Evolutionary conservation across 495 filamentous ascomycete genomes (phyloP), one percentile per base, ranked within the genome.

Genomic region (Lasiosphaeria miniovina): DNA sequence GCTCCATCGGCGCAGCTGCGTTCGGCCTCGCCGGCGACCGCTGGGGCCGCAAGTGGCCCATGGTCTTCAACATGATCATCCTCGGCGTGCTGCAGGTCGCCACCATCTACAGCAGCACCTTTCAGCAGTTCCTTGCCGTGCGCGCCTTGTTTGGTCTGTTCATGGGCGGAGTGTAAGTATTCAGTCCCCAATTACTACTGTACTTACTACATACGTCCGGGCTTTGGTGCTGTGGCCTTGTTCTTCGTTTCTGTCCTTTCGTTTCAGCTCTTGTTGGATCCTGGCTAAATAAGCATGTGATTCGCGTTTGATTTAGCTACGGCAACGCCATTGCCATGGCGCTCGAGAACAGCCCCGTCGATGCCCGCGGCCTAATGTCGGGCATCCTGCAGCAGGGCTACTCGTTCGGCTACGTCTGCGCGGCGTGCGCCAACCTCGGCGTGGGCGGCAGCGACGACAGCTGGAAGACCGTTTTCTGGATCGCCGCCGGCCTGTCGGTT

Each of bases 321-420:
- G 89, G 89, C 49, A 86, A 90, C 66, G 86, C 88, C n/a, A 86
- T 88, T 54, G 87, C 88, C 34, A 91, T 90, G 87, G 89, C 87
- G 0, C 73, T 93, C 35, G 89, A 93, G 62, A 86, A 90, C 66
- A 88, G 85, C 77, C 87, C 88, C 75, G 78, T 74, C 59, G 76
- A 88, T 60, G 85, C 88, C 8, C 77, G 88, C 63, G 88, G 88
- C 55, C 75, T 91, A 10, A 89, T 91, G 82, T 89, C 86, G 3
- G 89, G 89, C 8, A 85, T 91, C 24, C 74, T 91, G 4, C 89
- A 93, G 58, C 87, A 90, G 67, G 89, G 89, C 0, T 91, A 91
- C 62, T 84, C 88, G 4, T 74, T 90, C 35, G 89, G 89, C 9
- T 91, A 90, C 62, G 80, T 93, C 3, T 75, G 88, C 56, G 89